Evolutionary conservation across 2,329 filamentous ascomycete species (phyloP), one percentile per base, ranked within the genome.

Genomic region (Sporothrix dimorphospora): DNA sequence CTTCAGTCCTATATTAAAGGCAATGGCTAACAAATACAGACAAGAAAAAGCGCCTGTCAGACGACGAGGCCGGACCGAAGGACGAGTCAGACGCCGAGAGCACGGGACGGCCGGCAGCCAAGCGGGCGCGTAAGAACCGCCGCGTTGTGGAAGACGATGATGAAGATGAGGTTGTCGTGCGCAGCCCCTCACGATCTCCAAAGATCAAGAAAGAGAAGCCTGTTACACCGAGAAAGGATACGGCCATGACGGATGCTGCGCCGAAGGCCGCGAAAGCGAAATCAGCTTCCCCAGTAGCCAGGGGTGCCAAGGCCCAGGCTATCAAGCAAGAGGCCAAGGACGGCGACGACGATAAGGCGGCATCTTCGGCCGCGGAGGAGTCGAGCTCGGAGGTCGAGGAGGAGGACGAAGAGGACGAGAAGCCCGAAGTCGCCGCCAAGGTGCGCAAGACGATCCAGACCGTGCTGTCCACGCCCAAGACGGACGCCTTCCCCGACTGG

Each of bases 401-500:
- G 27, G 81, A 82, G 19, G 85, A 86, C 2, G 82, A 82, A 21
- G 84, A 84, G 27, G 83, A 86, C 27, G 86, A 87, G 7, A 86
- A 85, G 71, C 88, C 87, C 87, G 77, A 93, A 93, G 78, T 90
- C 93, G 1, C 89, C 67, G 90, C 89, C 55, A 94, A 97, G 81
- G 90, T 90, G 63, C 90, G 93, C 59, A 89, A 95, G 80, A 93
- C 93, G 80, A 88, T 95, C 12, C 94, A 97, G 79, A 89, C 93
- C 80, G 88, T 94, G 11, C 94, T 97, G 79, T 89, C 89, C 9
- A 92, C 91, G 65, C 83, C 97, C 72, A 85, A 82, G 51, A 92
- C 94, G 75, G 92, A 97, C 77, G 90, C 92, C n/a, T 98, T 95
- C 81, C 94, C 94, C 0, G 95, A 99, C 81, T 99, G 96, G 96